phyloP scores from a whole-genome alignment of 2,329 filamentous ascomycete species.

The Tolypocladium capitatum region DNA sequence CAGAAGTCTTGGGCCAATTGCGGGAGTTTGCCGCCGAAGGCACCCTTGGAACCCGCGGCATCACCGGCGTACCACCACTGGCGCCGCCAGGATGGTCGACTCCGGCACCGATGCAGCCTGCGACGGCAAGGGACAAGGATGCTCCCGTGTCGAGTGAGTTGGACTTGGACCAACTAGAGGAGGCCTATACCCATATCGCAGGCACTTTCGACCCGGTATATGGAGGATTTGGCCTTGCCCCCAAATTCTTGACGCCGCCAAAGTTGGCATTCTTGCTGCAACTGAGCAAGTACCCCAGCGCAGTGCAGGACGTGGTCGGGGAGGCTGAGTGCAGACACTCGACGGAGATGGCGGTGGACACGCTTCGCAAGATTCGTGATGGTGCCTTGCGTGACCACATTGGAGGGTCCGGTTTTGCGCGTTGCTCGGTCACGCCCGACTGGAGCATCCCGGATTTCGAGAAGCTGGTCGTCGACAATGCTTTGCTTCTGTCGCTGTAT shows the following conservation, averaged over 20 bases:
- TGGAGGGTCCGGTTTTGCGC: constrained; percentile 39
- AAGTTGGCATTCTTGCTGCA: constrained; percentile 75
- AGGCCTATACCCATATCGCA: constrained; percentile 71
- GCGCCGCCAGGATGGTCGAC: constrained; percentile 17
- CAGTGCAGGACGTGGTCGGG: constrained; percentile 80
- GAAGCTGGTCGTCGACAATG: constrained; percentile 92
- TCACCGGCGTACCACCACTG: constrained; percentile 16
- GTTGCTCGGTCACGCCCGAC: constrained; percentile 81
- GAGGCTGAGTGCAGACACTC: constrained; percentile 61
- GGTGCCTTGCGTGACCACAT: constrained; percentile 44
- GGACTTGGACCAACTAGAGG: constrained; percentile 82
- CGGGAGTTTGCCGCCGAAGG: constrained; percentile 83
- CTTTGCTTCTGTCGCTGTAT: constrained; percentile 70
- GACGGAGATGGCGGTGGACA: constrained; percentile 66
- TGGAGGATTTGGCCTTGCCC: constrained; percentile 68
- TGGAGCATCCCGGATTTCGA: constrained; percentile 96
- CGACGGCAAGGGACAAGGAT: constrained; percentile 9
- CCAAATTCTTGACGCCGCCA: constrained; percentile 82
- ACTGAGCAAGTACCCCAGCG: constrained; percentile 54
- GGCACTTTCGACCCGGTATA: constrained; percentile 66
- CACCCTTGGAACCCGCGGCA: constrained; percentile 40
- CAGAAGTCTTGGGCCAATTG: constrained; percentile 68
- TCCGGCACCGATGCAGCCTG: constrained; percentile 14
- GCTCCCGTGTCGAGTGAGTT: constrained; percentile 47
- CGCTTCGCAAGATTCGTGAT: constrained; percentile 58